Conservation (phyloP, 2,329 filamentous ascomycete genomes). For the Magnaporthales sp. region DNA sequence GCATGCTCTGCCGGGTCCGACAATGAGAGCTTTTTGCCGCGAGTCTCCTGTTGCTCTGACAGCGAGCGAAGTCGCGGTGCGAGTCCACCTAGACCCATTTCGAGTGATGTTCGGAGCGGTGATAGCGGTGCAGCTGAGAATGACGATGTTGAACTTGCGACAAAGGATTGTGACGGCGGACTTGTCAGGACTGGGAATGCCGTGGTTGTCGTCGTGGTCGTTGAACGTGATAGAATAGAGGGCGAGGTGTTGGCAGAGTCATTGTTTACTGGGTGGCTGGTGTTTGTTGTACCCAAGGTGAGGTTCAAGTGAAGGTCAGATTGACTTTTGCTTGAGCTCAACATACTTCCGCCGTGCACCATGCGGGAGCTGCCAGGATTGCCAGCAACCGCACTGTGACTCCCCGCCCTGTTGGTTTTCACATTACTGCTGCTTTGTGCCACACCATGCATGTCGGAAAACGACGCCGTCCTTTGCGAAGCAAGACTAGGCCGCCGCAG, state of each 20-base stretch:
- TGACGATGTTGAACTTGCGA: constrained; percentile 17
- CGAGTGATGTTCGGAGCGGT: constrained; percentile 50
- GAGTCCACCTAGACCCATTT: constrained; percentile 36
- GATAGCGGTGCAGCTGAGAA: constrained; percentile 31
- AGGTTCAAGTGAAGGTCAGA: constrained; percentile 37
- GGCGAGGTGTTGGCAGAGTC: constrained; percentile 9
- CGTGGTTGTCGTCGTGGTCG: constrained; percentile 10
- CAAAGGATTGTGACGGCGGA: constrained; percentile 2
- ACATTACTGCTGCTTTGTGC: neutral
- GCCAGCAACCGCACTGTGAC: neutral
- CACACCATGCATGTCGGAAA: constrained; percentile 25
- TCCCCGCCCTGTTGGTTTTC: neutral
- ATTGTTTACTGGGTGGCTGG: constrained; percentile 1
- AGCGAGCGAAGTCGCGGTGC: constrained; percentile 45
- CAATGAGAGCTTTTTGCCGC: constrained; percentile 15
- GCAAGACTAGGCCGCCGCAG: constrained; percentile 28
- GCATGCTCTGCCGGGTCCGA: constrained; percentile 37
- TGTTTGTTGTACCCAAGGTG: constrained; percentile 11
- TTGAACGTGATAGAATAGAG: constrained; percentile 8
- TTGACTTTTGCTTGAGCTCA: constrained; percentile 27
- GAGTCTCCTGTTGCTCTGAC: constrained; percentile 30
- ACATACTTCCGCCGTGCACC: constrained; percentile 12
- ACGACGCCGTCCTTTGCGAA: constrained; percentile 30
- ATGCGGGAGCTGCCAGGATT: constrained; percentile 21
- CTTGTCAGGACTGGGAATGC: constrained; percentile 9